Evolutionary conservation across 2,329 filamentous ascomycete genomes (phyloP), one percentile per base, ranked within the genome.

Genomic region (Emericellopsis cladophorae): DNA sequence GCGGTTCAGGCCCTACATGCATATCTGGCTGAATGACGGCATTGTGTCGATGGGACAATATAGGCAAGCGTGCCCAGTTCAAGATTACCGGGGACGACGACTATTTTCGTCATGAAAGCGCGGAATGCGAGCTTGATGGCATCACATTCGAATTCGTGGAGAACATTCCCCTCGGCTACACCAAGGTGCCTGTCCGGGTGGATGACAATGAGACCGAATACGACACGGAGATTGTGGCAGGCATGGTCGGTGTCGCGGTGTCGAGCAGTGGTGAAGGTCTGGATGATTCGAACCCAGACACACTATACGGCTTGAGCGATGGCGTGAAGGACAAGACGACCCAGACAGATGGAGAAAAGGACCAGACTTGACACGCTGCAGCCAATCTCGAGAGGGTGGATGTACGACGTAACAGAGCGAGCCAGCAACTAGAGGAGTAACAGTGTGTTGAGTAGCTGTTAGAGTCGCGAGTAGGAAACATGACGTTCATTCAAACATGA

Each of bases 371-470:
- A 41, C 29, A 41, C 40, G 14, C n/a, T 41, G 14, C 40, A 41
- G 23, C 40, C 40, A 4, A 15, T 36, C 11, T 36, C 40, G 14
- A 33, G 40, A 2, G 37, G 40, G 40, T 41, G 40, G 40, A 34
- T 41, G 15, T 41, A 34, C 22, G 32, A 35, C 8, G 16, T 33
- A 33, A 33, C 12, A 15, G 31, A 33, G 31, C 18, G 18, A 21
- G 18, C 18, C 18, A 21, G 18, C 18, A 21, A 3, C 18, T 21
- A 21, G 18, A 21, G 18, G 18, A 21, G 18, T 21, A 21, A 5
- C 18, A 21, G 18, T 21, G 18, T 21, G 18, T 21, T 21, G 18
- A 21, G 18, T 21, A 21, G 18, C 18, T 5, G 18, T 21, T 21
- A 21, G 18, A 21, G 18, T 21, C 4, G 18, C 5, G 18, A 21